Conservation (phyloP, 805 yeast genomes). For the Wickerhamiella australiensis region DNA sequence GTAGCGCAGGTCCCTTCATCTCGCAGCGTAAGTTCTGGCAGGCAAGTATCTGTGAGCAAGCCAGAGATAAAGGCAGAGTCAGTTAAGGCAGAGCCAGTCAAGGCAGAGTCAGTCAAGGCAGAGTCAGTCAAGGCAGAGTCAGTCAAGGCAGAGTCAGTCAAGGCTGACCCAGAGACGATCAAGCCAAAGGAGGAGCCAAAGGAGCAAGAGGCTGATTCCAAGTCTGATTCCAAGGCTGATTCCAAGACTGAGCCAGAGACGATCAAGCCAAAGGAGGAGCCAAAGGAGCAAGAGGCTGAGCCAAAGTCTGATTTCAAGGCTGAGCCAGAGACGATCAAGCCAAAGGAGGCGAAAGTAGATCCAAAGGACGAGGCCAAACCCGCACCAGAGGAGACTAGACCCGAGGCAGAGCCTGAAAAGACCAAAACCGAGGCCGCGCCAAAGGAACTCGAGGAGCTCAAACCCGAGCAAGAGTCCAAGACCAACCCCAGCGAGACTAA, state of each 20-base stretch:
- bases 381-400: too few species aligned
- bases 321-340: background rate
- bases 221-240: conserved; percentile 16
- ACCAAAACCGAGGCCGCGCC: too few species aligned
- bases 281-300: conserved; percentile 3
- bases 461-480: background rate
- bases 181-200: conserved; percentile 13
- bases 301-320: conserved; percentile 12
- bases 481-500: too few species aligned
- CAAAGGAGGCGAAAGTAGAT: background rate
- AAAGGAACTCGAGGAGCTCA: background rate
- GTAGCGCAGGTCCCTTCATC: background rate
- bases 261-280: background rate
- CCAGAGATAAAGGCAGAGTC: background rate
- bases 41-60: background rate
- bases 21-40: background rate
- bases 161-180: background rate
- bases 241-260: background rate
- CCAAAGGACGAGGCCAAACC: conserved; percentile 2
- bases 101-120: too few species aligned
- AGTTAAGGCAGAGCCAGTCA: background rate
- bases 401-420: too few species aligned
- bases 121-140: too few species aligned
- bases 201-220: conserved; percentile 3
- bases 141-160: conserved; percentile 5